These are phyloP conservation scores for Trichoderma sp. DNA, from an alignment of 2,329 filamentous ascomycete genomes.

Conservation along the genomic window DNA sequence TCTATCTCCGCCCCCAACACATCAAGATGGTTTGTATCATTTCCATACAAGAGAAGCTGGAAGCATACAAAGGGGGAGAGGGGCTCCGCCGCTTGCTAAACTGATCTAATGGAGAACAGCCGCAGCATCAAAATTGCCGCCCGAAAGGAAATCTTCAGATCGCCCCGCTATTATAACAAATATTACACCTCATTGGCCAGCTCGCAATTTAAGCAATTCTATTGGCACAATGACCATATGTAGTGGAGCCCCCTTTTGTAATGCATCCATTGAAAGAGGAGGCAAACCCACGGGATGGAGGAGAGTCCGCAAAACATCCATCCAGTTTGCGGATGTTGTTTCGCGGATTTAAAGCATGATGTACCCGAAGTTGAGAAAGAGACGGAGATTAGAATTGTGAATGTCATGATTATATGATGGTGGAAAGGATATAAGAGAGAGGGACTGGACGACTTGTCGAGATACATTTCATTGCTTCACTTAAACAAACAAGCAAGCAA, in stretches of 20 bases:
- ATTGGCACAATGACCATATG: neutral
- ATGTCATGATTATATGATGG: neutral
- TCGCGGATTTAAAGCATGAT: conserved; percentile 12
- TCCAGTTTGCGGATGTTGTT: neutral
- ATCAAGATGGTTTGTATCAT: neutral
- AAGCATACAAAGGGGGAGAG: neutral
- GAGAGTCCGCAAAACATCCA: neutral
- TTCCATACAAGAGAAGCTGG: neutral
- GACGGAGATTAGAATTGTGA: neutral
- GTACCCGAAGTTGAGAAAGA: neutral
- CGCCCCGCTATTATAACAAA: neutral
- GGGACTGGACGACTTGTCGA: neutral
- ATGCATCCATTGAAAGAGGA: neutral
- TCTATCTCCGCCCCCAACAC: neutral
- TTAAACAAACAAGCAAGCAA: neutral
- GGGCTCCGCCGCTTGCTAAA: neutral
- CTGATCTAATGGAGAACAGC: neutral
- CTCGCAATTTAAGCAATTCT: neutral
- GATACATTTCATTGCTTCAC: neutral
- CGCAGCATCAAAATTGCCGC: neutral
- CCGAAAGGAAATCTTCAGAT: neutral
- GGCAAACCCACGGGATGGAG: neutral
- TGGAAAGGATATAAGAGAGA: neutral
- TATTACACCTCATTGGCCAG: conserved; percentile 1
- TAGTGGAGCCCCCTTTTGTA: neutral